phyloP scores from a whole-genome alignment of 495 filamentous ascomycete species.

The Penicillium argentinense region DNA sequence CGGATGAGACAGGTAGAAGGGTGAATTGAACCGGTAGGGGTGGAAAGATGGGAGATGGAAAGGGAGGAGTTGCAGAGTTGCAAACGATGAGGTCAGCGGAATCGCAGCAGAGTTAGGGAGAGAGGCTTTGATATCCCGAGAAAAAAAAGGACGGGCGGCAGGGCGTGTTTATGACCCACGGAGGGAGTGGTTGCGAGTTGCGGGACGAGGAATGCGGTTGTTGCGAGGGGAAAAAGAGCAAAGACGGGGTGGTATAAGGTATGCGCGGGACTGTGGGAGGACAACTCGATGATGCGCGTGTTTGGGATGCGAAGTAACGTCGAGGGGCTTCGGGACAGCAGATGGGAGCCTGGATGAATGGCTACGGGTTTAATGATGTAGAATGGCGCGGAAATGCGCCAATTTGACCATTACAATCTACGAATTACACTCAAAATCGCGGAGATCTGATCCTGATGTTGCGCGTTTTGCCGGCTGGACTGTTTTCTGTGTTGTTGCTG shows the following conservation, averaged over 20 bases:
- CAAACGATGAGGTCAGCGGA: slow-evolving; percentile 39
- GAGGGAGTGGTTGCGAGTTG: slow-evolving; percentile 5
- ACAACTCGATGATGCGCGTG: slow-evolving; percentile 21
- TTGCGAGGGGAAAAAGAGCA: slow-evolving; percentile 10
- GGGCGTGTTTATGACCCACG: slow-evolving; percentile 36
- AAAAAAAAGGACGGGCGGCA: slow-evolving; percentile 11
- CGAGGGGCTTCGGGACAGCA: too few relatives aligned
- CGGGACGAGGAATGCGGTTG: slow-evolving; percentile 26
- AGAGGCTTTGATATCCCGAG: slow-evolving; percentile 13
- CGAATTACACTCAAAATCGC: too few relatives aligned
- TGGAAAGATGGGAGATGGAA: slow-evolving; percentile 14
- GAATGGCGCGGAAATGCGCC: not conserved
- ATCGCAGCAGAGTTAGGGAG: slow-evolving; percentile 15
- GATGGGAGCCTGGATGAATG: too few relatives aligned
- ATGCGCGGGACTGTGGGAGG: slow-evolving; percentile 10
- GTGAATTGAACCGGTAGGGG: slow-evolving; percentile 21
- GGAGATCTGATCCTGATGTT: not conserved
- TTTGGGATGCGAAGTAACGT: slow-evolving; percentile 18
- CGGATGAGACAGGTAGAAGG: slow-evolving; percentile 18
- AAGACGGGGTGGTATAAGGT: slow-evolving; percentile 13
- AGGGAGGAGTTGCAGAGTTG: slow-evolving; percentile 20
- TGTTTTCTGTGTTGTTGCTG: slow-evolving; percentile 6
- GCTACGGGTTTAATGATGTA: too few relatives aligned
- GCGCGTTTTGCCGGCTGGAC: not conserved
- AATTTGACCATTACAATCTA: not conserved